phyloP scores from a whole-genome alignment of 495 filamentous ascomycete genomes.

The Tuber melanosporum region DNA sequence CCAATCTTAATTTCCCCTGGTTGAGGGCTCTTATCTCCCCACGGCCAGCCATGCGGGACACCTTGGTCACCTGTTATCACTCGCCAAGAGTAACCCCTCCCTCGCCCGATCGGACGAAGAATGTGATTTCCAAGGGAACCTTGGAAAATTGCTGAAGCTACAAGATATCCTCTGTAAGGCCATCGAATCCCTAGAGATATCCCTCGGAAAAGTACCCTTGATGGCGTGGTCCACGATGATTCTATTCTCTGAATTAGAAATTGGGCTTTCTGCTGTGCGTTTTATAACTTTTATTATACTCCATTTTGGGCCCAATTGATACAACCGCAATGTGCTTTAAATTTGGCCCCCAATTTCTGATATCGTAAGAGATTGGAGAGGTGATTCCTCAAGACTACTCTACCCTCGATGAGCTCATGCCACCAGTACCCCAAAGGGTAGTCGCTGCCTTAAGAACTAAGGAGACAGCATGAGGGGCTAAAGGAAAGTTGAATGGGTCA shows the following conservation, averaged over 20 bases:
- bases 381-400: neutral
- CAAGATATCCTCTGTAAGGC: neutral
- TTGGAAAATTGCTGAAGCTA: neutral
- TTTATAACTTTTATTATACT: no score
- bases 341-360: neutral
- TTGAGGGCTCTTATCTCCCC: neutral
- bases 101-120: neutral
- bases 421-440: no score
- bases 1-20: neutral
- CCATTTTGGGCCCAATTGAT: neutral
- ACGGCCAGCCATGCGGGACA: no score
- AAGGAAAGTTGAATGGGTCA: no score
- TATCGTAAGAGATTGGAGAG: neutral
- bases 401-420: no score
- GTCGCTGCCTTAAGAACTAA: no score
- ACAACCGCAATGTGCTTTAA: neutral
- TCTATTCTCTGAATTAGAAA: neutral
- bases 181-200: neutral
- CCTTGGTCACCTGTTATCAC: neutral
- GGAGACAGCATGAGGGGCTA: no score
- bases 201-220: neutral
- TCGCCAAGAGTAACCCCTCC: neutral
- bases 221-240: neutral
- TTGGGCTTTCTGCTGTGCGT: neutral
- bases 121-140: neutral